These are phyloP conservation scores for Exophiala oligosperma DNA, from an alignment of 2,329 filamentous ascomycete genomes.

Conservation along the genomic window DNA sequence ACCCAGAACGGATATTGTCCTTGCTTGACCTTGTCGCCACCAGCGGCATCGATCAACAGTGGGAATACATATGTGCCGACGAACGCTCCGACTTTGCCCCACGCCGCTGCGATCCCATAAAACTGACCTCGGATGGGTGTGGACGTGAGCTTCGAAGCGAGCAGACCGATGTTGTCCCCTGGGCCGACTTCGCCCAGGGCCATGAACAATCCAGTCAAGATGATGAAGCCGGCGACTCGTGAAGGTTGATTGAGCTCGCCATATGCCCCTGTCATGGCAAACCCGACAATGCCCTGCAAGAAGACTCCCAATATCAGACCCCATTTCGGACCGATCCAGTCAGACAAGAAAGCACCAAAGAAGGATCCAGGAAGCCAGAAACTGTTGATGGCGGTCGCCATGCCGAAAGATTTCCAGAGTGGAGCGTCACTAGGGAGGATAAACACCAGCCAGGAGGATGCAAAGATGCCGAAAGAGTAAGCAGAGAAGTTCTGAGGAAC, in stretches of 20 bases:
- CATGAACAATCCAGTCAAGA: conserved; percentile 77
- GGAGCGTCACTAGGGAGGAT: conserved; percentile 65
- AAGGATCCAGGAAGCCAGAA: conserved; percentile 86
- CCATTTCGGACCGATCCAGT: conserved; percentile 75
- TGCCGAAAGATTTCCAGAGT: conserved; percentile 78
- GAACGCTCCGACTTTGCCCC: conserved; percentile 65
- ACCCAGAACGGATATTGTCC: conserved; percentile 92
- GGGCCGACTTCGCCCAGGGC: conserved; percentile 79
- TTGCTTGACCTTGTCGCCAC: conserved; percentile 54
- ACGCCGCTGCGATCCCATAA: conserved; percentile 54
- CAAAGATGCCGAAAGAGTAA: conserved; percentile 86
- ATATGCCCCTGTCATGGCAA: conserved; percentile 85
- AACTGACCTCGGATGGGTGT: conserved; percentile 82
- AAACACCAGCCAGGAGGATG: conserved; percentile 56
- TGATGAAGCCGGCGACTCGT: conserved; percentile 73
- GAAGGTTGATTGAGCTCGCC: conserved; percentile 61
- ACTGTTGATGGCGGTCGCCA: conserved; percentile 83
- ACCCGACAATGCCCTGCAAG: conserved; percentile 75
- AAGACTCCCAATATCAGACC: conserved; percentile 70
- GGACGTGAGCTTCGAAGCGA: conserved; percentile 84
- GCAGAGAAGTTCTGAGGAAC: conserved; percentile 63
- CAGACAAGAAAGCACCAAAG: conserved; percentile 72
- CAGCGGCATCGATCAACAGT: conserved; percentile 63
- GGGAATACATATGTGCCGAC: conserved; percentile 77
- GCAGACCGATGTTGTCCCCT: conserved; percentile 85